Conservation (phyloP, 768 basidiomycete species). For the Tricholoma flavovirens region DNA sequence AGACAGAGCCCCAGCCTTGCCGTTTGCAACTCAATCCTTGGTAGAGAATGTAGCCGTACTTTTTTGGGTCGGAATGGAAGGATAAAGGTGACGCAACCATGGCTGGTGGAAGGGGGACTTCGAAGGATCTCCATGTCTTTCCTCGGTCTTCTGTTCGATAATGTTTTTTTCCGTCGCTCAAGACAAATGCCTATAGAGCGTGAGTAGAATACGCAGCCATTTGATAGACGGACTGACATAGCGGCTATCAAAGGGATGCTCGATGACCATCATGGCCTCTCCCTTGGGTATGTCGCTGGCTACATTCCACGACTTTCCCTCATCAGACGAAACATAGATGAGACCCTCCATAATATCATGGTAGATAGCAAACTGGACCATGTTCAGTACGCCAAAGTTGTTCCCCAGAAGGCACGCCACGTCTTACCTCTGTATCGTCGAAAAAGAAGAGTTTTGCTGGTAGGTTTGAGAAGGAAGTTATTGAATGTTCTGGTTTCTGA, state of each 20-base stretch:
- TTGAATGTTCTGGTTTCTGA: slow-evolving; percentile 41
- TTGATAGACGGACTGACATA: slow-evolving; percentile 41
- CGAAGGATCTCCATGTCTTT: slow-evolving; percentile 79
- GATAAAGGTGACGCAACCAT: slow-evolving; percentile 61
- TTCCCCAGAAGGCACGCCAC: background rate
- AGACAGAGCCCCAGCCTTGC: slow-evolving; percentile 48
- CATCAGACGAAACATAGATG: slow-evolving; percentile 77
- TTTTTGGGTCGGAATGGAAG: slow-evolving; percentile 76
- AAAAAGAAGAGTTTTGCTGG: slow-evolving; percentile 85
- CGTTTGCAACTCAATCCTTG: slow-evolving; percentile 65
- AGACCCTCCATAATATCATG: slow-evolving; percentile 68
- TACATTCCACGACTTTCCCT: slow-evolving; percentile 67
- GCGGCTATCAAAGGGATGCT: slow-evolving; percentile 81
- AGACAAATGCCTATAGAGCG: slow-evolving; percentile 68
- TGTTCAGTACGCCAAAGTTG: slow-evolving; percentile 9
- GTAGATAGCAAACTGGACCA: slow-evolving; percentile 55
- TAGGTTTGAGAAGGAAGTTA: slow-evolving; percentile 61
- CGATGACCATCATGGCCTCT: slow-evolving; percentile 64
- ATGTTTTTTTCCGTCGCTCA: slow-evolving; percentile 70
- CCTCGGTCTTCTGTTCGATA: slow-evolving; percentile 89
- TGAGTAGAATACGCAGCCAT: background rate
- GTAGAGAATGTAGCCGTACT: slow-evolving; percentile 72
- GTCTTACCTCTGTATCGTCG: slow-evolving; percentile 82
- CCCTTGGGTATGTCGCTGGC: slow-evolving; percentile 50
- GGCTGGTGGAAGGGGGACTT: slow-evolving; percentile 56